phyloP scores from a whole-genome alignment of 768 basidiomycete genomes.

The Cystobasidium onofrii region DNA sequence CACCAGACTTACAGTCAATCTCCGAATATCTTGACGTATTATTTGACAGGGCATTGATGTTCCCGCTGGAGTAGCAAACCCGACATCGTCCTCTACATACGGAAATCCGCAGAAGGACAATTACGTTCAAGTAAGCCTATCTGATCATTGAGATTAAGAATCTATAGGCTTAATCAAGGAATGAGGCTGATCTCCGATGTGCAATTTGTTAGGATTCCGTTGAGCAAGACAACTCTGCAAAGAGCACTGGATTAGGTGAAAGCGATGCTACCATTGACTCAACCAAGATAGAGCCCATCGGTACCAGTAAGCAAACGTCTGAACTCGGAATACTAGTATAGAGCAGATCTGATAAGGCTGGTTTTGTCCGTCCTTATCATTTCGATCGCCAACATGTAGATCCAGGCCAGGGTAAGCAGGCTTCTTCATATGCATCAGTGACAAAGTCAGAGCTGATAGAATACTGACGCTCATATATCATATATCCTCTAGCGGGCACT shows the following conservation, averaged over 20 bases:
- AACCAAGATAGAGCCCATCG: conserved; percentile 32
- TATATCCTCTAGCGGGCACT: background rate
- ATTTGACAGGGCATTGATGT: background rate
- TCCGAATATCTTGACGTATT: no score
- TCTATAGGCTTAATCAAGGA: no score
- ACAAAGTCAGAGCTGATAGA: background rate
- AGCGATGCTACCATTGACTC: background rate
- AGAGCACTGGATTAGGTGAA: conserved; percentile 27
- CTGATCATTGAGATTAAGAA: no score
- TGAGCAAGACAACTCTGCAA: background rate
- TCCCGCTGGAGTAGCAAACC: background rate
- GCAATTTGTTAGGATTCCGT: background rate
- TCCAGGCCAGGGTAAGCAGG: background rate
- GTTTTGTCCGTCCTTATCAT: no score
- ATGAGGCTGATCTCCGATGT: no score
- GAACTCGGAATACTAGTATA: no score
- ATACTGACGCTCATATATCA: background rate
- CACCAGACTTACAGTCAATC: no score
- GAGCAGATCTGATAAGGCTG: no score
- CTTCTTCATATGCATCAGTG: background rate
- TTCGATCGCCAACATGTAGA: background rate
- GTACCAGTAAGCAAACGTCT: background rate
- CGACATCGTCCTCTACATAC: background rate
- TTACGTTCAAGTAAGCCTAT: background rate
- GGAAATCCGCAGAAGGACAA: conserved; percentile 5